These are phyloP conservation scores for Thelephora terrestris DNA, from an alignment of 1,284 basidiomycete species.

Conservation along the genomic window DNA sequence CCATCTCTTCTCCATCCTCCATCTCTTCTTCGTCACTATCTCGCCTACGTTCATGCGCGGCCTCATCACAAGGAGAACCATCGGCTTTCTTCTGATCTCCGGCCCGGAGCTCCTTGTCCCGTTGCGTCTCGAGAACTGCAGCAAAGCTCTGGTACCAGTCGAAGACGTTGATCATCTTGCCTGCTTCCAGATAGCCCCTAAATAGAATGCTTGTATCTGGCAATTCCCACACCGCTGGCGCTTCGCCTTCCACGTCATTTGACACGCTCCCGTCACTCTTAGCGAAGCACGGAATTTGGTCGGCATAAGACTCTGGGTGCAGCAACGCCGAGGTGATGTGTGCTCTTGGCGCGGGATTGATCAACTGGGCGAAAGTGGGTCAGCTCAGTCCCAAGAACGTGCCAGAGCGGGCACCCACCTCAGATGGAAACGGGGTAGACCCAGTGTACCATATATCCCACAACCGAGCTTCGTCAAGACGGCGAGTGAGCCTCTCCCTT, in stretches of 20 bases:
- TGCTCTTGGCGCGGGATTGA: conserved; percentile 58
- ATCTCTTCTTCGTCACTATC: conserved; percentile 19
- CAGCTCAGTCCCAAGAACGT: background rate
- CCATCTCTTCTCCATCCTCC: conserved; percentile 27
- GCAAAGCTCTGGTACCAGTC: conserved; percentile 74
- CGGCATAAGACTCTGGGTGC: conserved; percentile 31
- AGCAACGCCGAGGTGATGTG: conserved; percentile 50
- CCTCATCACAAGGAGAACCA: conserved; percentile 5
- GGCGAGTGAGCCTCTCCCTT: conserved; percentile 31
- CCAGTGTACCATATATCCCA: conserved; percentile 71
- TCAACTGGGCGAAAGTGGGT: conserved; percentile 29
- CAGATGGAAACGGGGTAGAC: conserved; percentile 47
- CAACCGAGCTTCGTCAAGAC: conserved; percentile 37
- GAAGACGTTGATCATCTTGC: conserved; percentile 69
- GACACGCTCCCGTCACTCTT: background rate
- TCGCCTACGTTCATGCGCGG: conserved; percentile 12
- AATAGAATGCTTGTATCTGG: conserved; percentile 71
- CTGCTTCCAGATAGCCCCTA: conserved; percentile 61
- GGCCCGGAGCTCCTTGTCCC: conserved; percentile 6
- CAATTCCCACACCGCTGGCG: conserved; percentile 33
- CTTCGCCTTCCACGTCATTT: conserved; percentile 12
- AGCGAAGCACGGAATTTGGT: background rate
- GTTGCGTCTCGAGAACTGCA: conserved; percentile 47
- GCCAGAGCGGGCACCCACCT: conserved; percentile 30
- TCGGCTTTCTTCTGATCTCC: background rate